phyloP scores from a whole-genome alignment of 78 protist species.

The Cavenderia fasciculata region DNA sequence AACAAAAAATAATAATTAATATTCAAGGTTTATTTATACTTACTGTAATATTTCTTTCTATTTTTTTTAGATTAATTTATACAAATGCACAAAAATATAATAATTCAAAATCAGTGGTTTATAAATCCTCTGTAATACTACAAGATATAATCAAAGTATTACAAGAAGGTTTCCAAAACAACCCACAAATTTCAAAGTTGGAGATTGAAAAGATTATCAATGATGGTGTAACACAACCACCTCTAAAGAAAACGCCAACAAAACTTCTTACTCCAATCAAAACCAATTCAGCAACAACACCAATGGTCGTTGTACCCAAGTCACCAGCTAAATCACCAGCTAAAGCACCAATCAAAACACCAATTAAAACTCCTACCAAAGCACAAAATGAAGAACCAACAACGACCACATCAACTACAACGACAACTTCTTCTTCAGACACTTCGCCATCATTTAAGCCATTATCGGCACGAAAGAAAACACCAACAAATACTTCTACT shows the following conservation, averaged over 20 bases:
- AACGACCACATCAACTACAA: background rate
- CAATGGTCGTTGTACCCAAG: background rate
- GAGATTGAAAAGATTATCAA: background rate
- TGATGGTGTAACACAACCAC: background rate
- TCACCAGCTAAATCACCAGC: background rate
- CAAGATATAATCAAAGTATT: background rate
- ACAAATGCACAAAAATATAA: constrained; percentile 48
- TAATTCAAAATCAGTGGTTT: constrained; percentile 9
- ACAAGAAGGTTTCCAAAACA: background rate
- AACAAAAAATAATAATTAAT: no score
- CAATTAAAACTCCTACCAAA: background rate
- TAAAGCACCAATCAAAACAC: background rate
- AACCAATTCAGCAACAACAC: background rate
- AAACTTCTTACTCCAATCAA: background rate
- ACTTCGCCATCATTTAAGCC: constrained; percentile 4
- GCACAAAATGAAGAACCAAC: background rate
- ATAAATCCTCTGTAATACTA: constrained; percentile 6
- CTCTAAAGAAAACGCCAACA: background rate
- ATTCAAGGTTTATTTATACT: background rate
- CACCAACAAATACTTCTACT: background rate
- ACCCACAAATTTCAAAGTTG: background rate
- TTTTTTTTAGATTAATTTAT: background rate
- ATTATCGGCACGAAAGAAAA: background rate
- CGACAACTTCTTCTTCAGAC: background rate
- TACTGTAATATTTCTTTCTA: background rate